Conservation (phyloP, 192 early-diverging fungal genomes). For the Rhizophagus prolifer region DNA sequence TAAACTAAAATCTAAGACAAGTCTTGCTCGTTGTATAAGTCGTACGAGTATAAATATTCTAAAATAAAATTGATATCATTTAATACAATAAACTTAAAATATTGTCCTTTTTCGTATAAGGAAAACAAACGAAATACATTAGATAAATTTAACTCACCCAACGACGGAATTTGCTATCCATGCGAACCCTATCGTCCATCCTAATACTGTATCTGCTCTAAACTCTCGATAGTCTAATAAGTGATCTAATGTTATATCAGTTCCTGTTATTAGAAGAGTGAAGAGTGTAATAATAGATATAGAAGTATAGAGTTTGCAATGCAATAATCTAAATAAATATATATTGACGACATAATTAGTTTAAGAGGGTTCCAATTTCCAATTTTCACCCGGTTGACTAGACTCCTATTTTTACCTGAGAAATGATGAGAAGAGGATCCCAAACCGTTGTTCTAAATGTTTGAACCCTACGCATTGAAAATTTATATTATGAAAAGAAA, state of each 20-base stretch:
- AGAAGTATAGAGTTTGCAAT: slow-evolving; percentile 58
- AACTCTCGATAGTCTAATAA: slow-evolving; percentile 63
- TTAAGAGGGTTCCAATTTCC: not conserved
- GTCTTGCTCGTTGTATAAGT: slow-evolving; percentile 73
- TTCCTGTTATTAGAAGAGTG: slow-evolving; percentile 58
- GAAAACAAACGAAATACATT: not conserved
- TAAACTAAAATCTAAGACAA: slow-evolving; percentile 74
- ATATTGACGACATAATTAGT: not conserved
- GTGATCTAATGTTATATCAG: slow-evolving; percentile 62
- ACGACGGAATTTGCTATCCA: slow-evolving; percentile 63
- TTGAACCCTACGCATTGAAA: slow-evolving; percentile 31
- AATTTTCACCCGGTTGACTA: not conserved
- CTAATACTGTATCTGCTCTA: slow-evolving; percentile 60
- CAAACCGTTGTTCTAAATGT: slow-evolving; percentile 46
- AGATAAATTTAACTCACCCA: slow-evolving; percentile 42
- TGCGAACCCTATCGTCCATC: slow-evolving; percentile 67
- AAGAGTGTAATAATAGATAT: slow-evolving; percentile 51
- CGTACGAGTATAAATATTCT: slow-evolving; percentile 49
- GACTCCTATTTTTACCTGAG: slow-evolving; percentile 36
- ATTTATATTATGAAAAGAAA: not conserved
- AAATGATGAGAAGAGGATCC: slow-evolving; percentile 52
- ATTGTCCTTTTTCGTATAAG: not conserved
- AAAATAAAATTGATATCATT: slow-evolving; percentile 33
- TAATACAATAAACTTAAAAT: not conserved
- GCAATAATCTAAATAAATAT: slow-evolving; percentile 44